Evolutionary conservation across 2,329 filamentous ascomycete species (phyloP), one percentile per base, ranked within the genome.

Genomic region (Epichloe coenophiala): DNA sequence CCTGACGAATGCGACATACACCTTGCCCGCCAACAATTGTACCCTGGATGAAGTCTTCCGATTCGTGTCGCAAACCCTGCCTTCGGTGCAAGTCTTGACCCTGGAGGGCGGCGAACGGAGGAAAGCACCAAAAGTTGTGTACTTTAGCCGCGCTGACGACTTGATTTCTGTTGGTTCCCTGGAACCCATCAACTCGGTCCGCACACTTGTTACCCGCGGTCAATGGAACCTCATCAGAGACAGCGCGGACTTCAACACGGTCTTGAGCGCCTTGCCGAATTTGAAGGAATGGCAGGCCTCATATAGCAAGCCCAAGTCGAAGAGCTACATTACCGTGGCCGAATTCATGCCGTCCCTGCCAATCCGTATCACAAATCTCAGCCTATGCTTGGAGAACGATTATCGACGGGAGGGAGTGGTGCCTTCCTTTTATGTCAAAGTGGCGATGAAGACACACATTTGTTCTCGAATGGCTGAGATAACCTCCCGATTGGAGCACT

Each of bases 71-170:
- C 68, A 68, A 31, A 73, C 74, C 11, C 79, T 86, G 40, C 76
- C 80, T 0, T 72, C 78, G 49, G 77, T 78, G 1, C 76, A 75
- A 54, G 78, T 87, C 38, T 68, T 89, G 60, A 88, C 84, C 0
- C 70, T 88, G 15, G 84, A 88, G 63, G 85, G 84, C n/a, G 84
- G 85, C 4, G 83, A 88, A 62, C 78, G 84, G 55, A 85, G 84
- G 61, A 87, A 86, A 63, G 81, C 84, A 3, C 84, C 84, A 5
- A 80, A 81, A 64, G 81, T 88, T 9, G 54, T 60, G 6, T 64
- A 68, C 49, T 68, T 67, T 46, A 35, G 36, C 33, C 49, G 38
- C 21, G 23, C 33, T 15, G 53, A 60, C 21, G 57, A 57, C 21
- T 56, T 55, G 31, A 54, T 53, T 44, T 49, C 51, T 19, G 51